Conservation (phyloP, 371 early-diverging fungal genomes). For the Mycotypha africana region DNA sequence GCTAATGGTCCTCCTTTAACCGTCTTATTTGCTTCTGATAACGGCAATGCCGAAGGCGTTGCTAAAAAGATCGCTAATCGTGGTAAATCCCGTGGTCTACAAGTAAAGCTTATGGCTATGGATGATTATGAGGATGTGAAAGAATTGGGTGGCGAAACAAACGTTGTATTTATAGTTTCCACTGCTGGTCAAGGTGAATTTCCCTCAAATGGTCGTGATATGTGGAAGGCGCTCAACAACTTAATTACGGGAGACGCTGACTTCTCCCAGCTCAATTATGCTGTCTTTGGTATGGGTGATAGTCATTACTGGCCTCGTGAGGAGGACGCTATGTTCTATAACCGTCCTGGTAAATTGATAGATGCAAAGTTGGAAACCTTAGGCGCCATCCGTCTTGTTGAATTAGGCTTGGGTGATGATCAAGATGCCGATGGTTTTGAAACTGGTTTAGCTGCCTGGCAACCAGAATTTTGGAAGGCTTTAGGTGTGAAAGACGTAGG, state of each 20-base stretch:
- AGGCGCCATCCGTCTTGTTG: conserved; percentile 62
- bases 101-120: conserved; percentile 69
- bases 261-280: conserved; percentile 62
- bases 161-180: conserved; percentile 70
- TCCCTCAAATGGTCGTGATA: conserved; percentile 84
- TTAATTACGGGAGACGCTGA: conserved; percentile 55
- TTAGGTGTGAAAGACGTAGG: conserved; percentile 65
- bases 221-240: conserved; percentile 70
- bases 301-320: conserved; percentile 93
- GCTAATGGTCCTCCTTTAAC: conserved; percentile 76
- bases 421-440: conserved; percentile 89
- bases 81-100: conserved; percentile 75
- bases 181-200: conserved; percentile 97
- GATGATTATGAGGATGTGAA: conserved; percentile 75
- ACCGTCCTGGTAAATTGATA: conserved; percentile 83
- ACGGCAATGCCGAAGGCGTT: conserved; percentile 80
- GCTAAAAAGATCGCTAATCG: conserved; percentile 79
- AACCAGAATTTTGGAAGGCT: conserved; percentile 76
- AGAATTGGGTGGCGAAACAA: conserved; percentile 70
- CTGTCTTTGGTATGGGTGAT: conserved; percentile 91
- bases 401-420: conserved; percentile 83
- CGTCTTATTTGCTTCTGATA: conserved; percentile 89
- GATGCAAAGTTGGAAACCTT: conserved; percentile 73
- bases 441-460: conserved; percentile 77
- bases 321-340: conserved; percentile 85